Base-by-base conservation (phyloP, 352 stramenopile genomes). In the Phytophthora quininea region DNA sequence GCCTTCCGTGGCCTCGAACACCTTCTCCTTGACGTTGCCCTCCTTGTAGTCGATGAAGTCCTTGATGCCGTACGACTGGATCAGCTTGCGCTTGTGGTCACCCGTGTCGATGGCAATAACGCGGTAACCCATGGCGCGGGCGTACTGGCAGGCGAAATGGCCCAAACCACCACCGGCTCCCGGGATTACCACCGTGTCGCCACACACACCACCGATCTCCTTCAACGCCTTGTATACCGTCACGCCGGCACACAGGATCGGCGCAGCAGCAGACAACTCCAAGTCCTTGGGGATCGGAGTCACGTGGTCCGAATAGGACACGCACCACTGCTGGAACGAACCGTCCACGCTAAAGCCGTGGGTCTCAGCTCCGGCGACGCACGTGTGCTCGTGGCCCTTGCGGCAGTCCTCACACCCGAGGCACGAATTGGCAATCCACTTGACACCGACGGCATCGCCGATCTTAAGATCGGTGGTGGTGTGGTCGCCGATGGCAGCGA, bases 161-260 rank as follows among this genome's bases (percentile, higher is more conserved):
- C 89, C 88, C 2, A 96, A 69, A 31, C 88, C 78, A 30, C 89
- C 89, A 37, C 90, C 73, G 27, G 71, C 71, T n/a, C 89, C 89
- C 0, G 78, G 68, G 31, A 96, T 74, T 37, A 67, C 86, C 0
- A 96, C 67, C 6, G 49, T 77, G 14, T 84, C 63, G 14, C 73
- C 76, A 4, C 63, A 50, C 31, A 74, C 49, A 31, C 73, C 77
- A 49, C 74, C 72, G 48, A 78, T 85, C 47, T 86, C 69, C 58
- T 80, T 84, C 38, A 96, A 62, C 1, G 90, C 88, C 43, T 81
- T 90, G 69, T 91, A 97, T 2, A 79, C 82, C 0, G 91, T 97
- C 52, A 96, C 76, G 8, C 91, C 91, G 14, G 88, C 89, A 69
- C 91, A 97, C 27, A 97, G 65, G 15, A 97, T 72, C 0, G 87